Evolutionary conservation across 768 basidiomycete genomes (phyloP).

Genomic region (Russula virescens): DNA sequence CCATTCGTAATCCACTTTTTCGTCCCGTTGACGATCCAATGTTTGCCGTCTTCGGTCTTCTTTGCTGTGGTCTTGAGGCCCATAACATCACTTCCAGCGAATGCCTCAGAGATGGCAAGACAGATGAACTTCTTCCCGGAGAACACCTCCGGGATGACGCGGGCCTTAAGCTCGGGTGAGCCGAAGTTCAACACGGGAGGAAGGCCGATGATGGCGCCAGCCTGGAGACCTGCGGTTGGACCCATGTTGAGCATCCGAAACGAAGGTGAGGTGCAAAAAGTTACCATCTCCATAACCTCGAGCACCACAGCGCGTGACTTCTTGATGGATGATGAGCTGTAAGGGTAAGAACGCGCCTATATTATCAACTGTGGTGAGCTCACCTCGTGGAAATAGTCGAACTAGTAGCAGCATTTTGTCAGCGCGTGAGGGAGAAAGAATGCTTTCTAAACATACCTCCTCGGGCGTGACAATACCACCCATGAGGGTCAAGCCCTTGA

Average conservation of each 20-base stretch:
- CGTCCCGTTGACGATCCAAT: conserved; percentile 80
- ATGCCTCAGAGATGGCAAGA: conserved; percentile 84
- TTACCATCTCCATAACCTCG: conserved; percentile 77
- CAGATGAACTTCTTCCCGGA: conserved; percentile 78
- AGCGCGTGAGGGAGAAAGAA: neutral
- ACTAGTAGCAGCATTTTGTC: conserved; percentile 33
- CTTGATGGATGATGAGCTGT: conserved; percentile 38
- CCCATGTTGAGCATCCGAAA: neutral
- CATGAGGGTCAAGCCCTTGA: conserved; percentile 73
- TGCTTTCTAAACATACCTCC: conserved; percentile 41
- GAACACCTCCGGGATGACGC: conserved; percentile 56
- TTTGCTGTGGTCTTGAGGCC: conserved; percentile 73
- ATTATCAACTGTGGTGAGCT: neutral
- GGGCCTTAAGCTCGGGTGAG: conserved; percentile 49
- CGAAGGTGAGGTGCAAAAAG: neutral
- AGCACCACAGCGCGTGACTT: conserved; percentile 45
- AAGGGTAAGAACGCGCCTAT: conserved; percentile 1
- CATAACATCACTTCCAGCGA: conserved; percentile 80
- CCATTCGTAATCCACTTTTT: conserved; percentile 90
- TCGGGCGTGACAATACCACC: conserved; percentile 72
- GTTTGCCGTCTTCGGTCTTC: conserved; percentile 75
- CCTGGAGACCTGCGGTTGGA: conserved; percentile 47
- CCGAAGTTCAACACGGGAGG: conserved; percentile 86
- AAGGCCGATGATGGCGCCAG: conserved; percentile 76
- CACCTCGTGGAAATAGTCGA: conserved; percentile 85